phyloP scores from a whole-genome alignment of 371 early-diverging fungal species.

The Mucor indicus region DNA sequence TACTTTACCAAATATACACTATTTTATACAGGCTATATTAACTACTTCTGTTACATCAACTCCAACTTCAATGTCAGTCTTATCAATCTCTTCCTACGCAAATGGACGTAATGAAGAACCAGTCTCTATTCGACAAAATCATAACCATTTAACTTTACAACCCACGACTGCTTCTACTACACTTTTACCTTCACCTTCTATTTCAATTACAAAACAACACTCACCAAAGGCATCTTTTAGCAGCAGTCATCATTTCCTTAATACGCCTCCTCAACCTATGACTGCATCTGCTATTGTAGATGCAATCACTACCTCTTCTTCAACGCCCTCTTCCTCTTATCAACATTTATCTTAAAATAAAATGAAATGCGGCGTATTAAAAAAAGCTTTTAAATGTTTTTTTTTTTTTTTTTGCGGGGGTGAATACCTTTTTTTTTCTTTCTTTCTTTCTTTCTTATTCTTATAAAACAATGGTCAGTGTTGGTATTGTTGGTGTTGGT shows the following conservation, averaged over 20 bases:
- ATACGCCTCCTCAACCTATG: slow-evolving; percentile 30
- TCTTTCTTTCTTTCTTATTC: neutral
- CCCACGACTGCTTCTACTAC: slow-evolving; percentile 9
- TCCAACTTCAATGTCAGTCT: slow-evolving; percentile 42
- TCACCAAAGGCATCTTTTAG: slow-evolving; percentile 21
- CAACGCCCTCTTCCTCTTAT: neutral
- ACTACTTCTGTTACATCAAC: slow-evolving; percentile 49
- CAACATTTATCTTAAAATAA: too few relatives aligned
- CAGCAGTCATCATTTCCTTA: slow-evolving; percentile 20
- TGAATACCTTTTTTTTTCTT: too few relatives aligned
- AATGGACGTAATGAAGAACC: slow-evolving; percentile 14
- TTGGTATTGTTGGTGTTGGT: slow-evolving; percentile 93
- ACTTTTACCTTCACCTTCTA: slow-evolving; percentile 17
- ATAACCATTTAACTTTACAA: slow-evolving; percentile 19
- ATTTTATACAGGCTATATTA: slow-evolving; percentile 60
- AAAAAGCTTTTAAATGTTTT: too few relatives aligned
- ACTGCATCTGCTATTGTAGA: slow-evolving; percentile 34
- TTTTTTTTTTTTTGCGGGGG: too few relatives aligned
- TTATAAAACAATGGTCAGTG: slow-evolving; percentile 50
- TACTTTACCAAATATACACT: slow-evolving; percentile 76
- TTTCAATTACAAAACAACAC: slow-evolving; percentile 4
- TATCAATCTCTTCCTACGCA: slow-evolving; percentile 48
- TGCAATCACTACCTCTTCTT: slow-evolving; percentile 34
- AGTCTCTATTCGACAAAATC: neutral
- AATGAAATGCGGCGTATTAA: too few relatives aligned